Percentiles rank a stretch among this genome's conserved stretches.
Conservation (phyloP, 139 green algal genomes). For the Diplosphaera chodatii region DNA sequence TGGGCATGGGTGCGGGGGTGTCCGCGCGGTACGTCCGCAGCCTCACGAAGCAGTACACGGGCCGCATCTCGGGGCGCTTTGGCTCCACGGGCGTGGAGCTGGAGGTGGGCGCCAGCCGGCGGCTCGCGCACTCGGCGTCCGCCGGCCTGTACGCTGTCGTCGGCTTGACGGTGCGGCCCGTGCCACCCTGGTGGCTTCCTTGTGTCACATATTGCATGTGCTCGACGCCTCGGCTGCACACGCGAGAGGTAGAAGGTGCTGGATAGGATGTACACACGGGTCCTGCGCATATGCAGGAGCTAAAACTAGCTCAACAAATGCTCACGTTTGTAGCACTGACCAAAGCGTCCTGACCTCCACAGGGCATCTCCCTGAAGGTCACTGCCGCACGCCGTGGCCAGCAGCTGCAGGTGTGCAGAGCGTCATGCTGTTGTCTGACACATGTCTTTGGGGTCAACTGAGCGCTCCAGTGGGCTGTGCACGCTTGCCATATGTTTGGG, state of each 20-base stretch:
- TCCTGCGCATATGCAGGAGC: too few species aligned
- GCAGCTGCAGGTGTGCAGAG: conserved; percentile 43
- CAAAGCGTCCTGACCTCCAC: not conserved
- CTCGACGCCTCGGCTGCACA: too few species aligned
- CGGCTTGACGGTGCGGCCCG: conserved; percentile 15
- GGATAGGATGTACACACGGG: too few species aligned
- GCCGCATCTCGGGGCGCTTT: conserved; percentile 9
- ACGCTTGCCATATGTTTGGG: too few species aligned
- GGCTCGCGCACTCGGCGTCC: conserved; percentile 16
- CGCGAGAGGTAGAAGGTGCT: too few species aligned
- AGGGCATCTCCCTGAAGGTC: conserved; percentile 37
- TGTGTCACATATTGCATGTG: too few species aligned
- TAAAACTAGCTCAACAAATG: too few species aligned
- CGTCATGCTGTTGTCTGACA: too few species aligned
- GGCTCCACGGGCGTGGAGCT: conserved; percentile 23
- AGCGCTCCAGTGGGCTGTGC: too few species aligned
- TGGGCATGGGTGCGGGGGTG: conserved; percentile 23
- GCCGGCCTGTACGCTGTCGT: conserved; percentile 17
- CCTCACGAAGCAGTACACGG: conserved; percentile 2
- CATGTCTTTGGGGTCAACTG: too few species aligned
- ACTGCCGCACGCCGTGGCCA: conserved; percentile 29
- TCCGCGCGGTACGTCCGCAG: conserved; percentile 8
- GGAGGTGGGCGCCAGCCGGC: conserved; percentile 28
- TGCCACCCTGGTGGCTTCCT: too few species aligned
- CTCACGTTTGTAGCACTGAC: too few species aligned